A percentile compares a stretch with the other conserved stretches of the same genome.
Conservation (phyloP, 495 filamentous ascomycete species). For the Penicillium cinerascens region DNA sequence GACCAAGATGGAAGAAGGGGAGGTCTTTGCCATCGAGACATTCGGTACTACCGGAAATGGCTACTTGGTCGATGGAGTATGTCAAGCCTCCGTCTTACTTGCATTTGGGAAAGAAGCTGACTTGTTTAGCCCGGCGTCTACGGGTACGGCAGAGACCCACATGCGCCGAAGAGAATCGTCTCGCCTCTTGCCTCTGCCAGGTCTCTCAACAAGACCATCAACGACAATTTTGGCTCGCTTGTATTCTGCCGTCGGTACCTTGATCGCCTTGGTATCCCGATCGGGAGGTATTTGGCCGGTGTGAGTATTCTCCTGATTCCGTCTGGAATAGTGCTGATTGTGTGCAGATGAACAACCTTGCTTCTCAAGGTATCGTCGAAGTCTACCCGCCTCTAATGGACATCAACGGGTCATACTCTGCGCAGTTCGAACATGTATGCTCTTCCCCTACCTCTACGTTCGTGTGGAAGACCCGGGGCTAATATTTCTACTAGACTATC, state of each 20-base stretch:
- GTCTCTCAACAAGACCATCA: slow-evolving; percentile 56
- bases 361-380: slow-evolving; percentile 53
- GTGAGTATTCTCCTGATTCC: slow-evolving; percentile 31
- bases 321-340: neutral
- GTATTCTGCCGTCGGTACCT: slow-evolving; percentile 62
- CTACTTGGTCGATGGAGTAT: slow-evolving; percentile 40
- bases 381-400: slow-evolving; percentile 52
- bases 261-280: slow-evolving; percentile 50
- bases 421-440: slow-evolving; percentile 61
- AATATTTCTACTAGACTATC: slow-evolving; percentile 31
- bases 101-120: slow-evolving; percentile 11
- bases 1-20: slow-evolving; percentile 65
- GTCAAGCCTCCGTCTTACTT: slow-evolving; percentile 1
- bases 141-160: slow-evolving; percentile 49
- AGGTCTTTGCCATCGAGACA: slow-evolving; percentile 64
- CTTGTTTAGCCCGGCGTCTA: slow-evolving; percentile 31
- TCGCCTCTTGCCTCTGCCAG: slow-evolving; percentile 55
- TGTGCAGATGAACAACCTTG: slow-evolving; percentile 48
- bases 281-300: slow-evolving; percentile 58
- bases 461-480: neutral
- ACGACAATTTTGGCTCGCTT: slow-evolving; percentile 61
- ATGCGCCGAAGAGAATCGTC: slow-evolving; percentile 46
- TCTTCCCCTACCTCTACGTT: neutral
- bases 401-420: slow-evolving; percentile 53
- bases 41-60: slow-evolving; percentile 61